phyloP scores from a whole-genome alignment of 306 rosid species.

The Dryas alaskensis region DNA sequence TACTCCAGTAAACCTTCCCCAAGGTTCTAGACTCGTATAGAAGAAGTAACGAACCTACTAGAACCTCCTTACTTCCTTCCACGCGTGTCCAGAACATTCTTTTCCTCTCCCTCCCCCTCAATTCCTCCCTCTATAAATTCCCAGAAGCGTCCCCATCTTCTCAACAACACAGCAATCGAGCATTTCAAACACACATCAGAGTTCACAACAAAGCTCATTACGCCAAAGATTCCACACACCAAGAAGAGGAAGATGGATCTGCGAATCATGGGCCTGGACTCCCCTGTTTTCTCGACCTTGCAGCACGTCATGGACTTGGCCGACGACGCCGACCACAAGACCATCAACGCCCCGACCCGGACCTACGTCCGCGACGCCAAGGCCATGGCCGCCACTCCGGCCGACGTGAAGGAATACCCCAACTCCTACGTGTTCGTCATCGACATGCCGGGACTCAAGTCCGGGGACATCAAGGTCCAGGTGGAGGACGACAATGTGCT shows the following conservation, averaged over 20 bases:
- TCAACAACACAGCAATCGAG: too few species aligned
- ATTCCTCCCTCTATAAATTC: slow-evolving; percentile 10
- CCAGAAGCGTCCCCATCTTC: fast-evolving
- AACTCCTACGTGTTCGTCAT: slow-evolving; percentile 63
- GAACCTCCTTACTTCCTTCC: slow-evolving; percentile 14
- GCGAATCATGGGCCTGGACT: slow-evolving; percentile 58
- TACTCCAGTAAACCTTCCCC: background rate
- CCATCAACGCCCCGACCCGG: slow-evolving; percentile 51
- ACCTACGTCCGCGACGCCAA: slow-evolving; percentile 75
- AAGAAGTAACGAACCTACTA: slow-evolving; percentile 16
- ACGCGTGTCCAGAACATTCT: slow-evolving; percentile 25
- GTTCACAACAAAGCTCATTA: too few species aligned
- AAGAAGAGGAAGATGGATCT: slow-evolving; percentile 55
- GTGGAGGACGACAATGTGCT: slow-evolving; percentile 87
- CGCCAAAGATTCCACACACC: background rate
- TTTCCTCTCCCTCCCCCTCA: background rate
- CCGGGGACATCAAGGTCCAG: slow-evolving; percentile 83
- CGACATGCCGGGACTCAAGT: slow-evolving; percentile 92
- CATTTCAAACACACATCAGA: too few species aligned
- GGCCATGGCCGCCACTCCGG: slow-evolving; percentile 90
- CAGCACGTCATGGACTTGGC: slow-evolving; percentile 53
- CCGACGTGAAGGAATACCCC: slow-evolving; percentile 71
- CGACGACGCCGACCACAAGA: slow-evolving; percentile 50
- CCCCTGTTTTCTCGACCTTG: slow-evolving; percentile 57
- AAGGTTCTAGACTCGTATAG: background rate